These are phyloP conservation scores for Plasmodium chabaudi DNA, from an alignment of 169 alveolate species.

Conservation along the genomic window DNA sequence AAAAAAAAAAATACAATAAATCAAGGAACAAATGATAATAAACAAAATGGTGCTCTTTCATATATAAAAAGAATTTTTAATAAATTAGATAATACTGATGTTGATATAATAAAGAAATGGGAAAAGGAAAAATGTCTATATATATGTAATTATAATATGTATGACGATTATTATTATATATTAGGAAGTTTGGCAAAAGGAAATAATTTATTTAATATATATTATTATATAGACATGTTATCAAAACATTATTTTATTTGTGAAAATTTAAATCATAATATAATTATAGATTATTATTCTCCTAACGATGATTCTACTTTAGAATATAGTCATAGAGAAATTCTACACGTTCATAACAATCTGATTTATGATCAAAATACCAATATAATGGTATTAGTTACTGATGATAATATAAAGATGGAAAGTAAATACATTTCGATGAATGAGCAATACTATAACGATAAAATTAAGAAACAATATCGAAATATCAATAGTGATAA, in stretches of 20 bases:
- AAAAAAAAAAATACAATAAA: neutral
- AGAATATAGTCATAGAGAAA: conserved; percentile 22
- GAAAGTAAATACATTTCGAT: conserved; percentile 55
- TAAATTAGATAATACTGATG: conserved; percentile 52
- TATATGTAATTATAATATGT: conserved; percentile 69
- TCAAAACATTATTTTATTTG: conserved; percentile 37
- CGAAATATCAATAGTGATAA: neutral
- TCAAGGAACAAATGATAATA: neutral
- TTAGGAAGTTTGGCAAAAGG: conserved; percentile 65
- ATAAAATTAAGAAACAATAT: conserved; percentile 34
- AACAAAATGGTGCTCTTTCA: neutral
- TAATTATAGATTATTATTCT: conserved; percentile 33
- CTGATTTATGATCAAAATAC: conserved; percentile 29
- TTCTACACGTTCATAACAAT: conserved; percentile 33
- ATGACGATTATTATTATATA: conserved; percentile 66
- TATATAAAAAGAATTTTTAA: conserved; percentile 44
- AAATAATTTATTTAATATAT: conserved; percentile 41
- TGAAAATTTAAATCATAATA: conserved; percentile 43
- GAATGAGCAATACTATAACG: conserved; percentile 74
- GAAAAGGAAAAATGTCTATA: conserved; percentile 63
- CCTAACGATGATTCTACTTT: neutral
- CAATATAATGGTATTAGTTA: conserved; percentile 44
- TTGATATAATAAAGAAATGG: conserved; percentile 64
- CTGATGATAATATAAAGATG: conserved; percentile 14
- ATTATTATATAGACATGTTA: conserved; percentile 27